Conservation (phyloP, 2,329 filamentous ascomycete genomes). For the Pseudocercospora fijiensis region DNA sequence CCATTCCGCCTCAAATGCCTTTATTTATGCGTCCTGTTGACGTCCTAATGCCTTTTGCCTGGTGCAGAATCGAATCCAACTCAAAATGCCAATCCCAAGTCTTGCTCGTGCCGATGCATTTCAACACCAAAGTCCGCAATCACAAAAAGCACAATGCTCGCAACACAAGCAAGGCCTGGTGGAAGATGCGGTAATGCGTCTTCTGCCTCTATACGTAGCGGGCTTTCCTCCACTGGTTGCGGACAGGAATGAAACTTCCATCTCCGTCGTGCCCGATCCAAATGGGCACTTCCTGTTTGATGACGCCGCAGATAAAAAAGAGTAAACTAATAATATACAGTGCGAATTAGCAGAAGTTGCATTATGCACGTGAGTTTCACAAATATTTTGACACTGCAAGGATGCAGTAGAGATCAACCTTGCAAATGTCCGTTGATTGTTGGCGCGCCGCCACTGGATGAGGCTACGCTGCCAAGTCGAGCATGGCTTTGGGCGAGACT, state of each 20-base stretch:
- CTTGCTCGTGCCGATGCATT: neutral
- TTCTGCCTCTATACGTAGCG: neutral
- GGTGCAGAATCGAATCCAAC: neutral
- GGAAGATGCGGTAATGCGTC: neutral
- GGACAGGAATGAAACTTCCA: neutral
- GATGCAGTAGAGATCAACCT: neutral
- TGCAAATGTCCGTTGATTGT: constrained; percentile 5
- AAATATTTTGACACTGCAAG: neutral
- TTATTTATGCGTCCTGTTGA: neutral
- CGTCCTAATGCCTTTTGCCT: neutral
- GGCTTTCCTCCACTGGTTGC: neutral
- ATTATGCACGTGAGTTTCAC: neutral
- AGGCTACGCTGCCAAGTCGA: constrained; percentile 16
- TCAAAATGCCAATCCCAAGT: neutral
- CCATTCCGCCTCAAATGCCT: neutral
- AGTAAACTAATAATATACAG: neutral
- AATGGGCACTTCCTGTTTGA: constrained; percentile 1
- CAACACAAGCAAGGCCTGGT: neutral
- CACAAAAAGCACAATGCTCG: constrained; percentile 2
- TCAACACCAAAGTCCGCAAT: constrained; percentile 7
- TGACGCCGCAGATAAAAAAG: neutral
- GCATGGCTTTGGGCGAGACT: constrained; percentile 13
- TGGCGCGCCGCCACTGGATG: constrained; percentile 9
- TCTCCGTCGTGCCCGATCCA: neutral
- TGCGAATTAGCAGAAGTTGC: constrained; percentile 1